Evolutionary conservation across 2,329 filamentous ascomycete genomes (phyloP), one percentile per base, ranked within the genome.

Genomic region (Ceratocystis albifundus): DNA sequence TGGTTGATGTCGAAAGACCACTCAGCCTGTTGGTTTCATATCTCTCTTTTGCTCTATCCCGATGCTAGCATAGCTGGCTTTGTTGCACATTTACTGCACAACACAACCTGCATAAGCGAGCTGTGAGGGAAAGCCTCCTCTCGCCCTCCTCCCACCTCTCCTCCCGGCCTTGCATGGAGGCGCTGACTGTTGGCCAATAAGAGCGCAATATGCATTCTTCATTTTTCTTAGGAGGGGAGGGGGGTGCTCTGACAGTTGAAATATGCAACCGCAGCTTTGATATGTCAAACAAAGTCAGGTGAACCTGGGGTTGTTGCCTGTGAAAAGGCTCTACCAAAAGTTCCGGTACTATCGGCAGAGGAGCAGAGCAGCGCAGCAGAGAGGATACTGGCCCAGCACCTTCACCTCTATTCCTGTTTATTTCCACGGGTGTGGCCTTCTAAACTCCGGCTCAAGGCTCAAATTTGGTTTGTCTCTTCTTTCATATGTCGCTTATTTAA

Each of bases 1-100:
- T 6, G 17, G 55, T 8, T 36, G 55, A 59, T 36, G 55, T 36
- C 30, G 55, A 32, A 59, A 59, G 55, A 59, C 55, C 28, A 59
- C 55, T 59, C 55, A 59, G 12, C 15, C 4, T 4, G 28, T 1
- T 2, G 55, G 55, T 10, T n/a, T 59, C n/a, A 20, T 59, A 15
- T 30, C 28, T 36, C 28, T 32, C 28, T 36, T n/a, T 15, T 30
- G 55, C 20, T 48, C 20, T n/a, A 44, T n/a, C 22, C 32, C n/a
- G 36, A 4, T 10, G 36, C n/a, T 20, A 32, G 6, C 22, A 61
- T n/a, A 8, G 20, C 57, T 6, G n/a, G 15, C 46, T 20, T 12
- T 17, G 36, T 17, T 28, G 41, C 2, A 59, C 30, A 36, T n/a
- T 48, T 66, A 20, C 48, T 36, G 3, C 36, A 12, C 55, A 59